Conservation (phyloP, 768 basidiomycete genomes). For the Mycena alexandri region DNA sequence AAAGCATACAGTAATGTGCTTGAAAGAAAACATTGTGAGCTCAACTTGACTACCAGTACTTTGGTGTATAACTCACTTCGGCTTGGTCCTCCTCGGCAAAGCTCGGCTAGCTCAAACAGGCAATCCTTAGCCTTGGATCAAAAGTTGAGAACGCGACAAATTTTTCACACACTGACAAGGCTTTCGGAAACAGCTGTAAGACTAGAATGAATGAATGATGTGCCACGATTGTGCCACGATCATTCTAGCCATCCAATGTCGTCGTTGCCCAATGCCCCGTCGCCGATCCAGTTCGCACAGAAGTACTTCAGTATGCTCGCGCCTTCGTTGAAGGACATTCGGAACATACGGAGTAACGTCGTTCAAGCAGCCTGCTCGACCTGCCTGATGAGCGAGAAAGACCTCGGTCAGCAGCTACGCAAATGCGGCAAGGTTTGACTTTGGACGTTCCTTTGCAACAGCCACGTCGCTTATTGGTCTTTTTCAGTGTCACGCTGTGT, state of each 20-base stretch:
- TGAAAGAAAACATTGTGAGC: too few species aligned
- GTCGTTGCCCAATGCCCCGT: constrained; percentile 17
- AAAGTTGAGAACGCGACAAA: too few species aligned
- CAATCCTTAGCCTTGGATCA: too few species aligned
- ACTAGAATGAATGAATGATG: too few species aligned
- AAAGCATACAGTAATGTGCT: too few species aligned
- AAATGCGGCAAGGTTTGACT: constrained; percentile 20
- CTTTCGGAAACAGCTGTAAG: too few species aligned
- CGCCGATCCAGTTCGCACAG: constrained; percentile 22
- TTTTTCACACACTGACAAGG: too few species aligned
- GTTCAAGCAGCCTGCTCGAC: constrained; percentile 11
- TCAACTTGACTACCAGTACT: too few species aligned
- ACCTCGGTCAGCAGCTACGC: constrained; percentile 19
- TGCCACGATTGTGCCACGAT: too few species aligned
- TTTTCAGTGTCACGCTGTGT: constrained; percentile 13
- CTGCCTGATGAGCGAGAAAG: constrained; percentile 7
- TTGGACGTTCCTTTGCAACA: constrained; percentile 7
- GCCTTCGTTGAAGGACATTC: constrained; percentile 18
- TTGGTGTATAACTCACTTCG: too few species aligned
- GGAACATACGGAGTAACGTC: neutral
- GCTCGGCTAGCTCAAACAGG: too few species aligned
- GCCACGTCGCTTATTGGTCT: neutral
- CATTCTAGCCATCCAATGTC: constrained; percentile 11
- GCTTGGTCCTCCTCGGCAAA: too few species aligned
- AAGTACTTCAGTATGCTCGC: constrained; percentile 14